Percentiles rank a stretch among this genome's conserved stretches.
These are phyloP conservation scores for Coprinopsis marcescibilis DNA, from an alignment of 768 basidiomycete species.

Conservation along the genomic window DNA sequence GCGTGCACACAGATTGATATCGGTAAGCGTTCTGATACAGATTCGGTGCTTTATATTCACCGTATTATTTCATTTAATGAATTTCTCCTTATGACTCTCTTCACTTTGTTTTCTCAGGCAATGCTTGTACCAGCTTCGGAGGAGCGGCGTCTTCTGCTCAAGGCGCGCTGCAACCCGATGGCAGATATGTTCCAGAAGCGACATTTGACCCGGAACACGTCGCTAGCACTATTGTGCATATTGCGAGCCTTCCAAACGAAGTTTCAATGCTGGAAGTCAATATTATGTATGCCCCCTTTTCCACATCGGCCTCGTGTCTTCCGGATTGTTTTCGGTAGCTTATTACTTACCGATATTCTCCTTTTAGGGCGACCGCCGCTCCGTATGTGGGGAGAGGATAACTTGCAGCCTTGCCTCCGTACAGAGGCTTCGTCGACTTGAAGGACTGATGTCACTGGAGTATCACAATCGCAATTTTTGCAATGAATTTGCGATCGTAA, in stretches of 20 bases:
- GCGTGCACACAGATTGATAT: conserved; percentile 82
- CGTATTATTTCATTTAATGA: neutral
- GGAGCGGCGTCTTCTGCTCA: conserved; percentile 31
- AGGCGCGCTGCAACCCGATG: conserved; percentile 64
- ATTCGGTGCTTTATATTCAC: neutral
- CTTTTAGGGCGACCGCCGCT: conserved; percentile 22
- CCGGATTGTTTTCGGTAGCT: no score
- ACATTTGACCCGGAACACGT: conserved; percentile 71
- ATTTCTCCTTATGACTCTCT: neutral
- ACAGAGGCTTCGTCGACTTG: no score
- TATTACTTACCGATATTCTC: conserved; percentile 1
- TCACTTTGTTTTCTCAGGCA: conserved; percentile 36
- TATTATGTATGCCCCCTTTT: conserved; percentile 49
- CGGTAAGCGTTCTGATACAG: conserved; percentile 31
- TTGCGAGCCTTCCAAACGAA: conserved; percentile 61
- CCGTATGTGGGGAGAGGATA: conserved; percentile 28
- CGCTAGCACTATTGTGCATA: conserved; percentile 62
- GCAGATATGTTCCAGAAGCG: conserved; percentile 48
- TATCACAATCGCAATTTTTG: no score
- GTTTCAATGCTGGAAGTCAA: conserved; percentile 68
- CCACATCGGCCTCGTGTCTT: no score
- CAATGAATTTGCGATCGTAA: no score
- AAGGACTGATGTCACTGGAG: no score
- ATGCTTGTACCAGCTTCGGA: conserved; percentile 63
- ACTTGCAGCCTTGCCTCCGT: neutral